A percentile compares a stretch with the other conserved stretches of the same genome.
Evolutionary conservation across 73 alveolate genomes (phyloP).

Genomic region (Paramecium octaurelia): DNA sequence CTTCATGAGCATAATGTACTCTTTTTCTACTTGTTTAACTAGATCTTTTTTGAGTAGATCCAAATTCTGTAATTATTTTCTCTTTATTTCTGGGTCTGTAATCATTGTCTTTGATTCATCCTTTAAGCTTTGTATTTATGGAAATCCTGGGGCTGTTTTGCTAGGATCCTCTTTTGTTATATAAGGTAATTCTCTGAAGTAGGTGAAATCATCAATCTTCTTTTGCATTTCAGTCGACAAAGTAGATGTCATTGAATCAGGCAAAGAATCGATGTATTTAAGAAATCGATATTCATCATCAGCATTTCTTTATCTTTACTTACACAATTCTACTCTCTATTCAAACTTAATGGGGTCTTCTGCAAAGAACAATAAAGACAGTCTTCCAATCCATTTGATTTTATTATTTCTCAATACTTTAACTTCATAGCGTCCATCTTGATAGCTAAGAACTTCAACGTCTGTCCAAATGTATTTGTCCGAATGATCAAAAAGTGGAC

Average conservation of each 20-base stretch:
- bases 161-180: conserved; percentile 29
- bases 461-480: conserved; percentile 55
- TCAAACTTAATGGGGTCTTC: conserved; percentile 57
- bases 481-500: conserved; percentile 28
- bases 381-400: conserved; percentile 36
- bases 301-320: conserved; percentile 59
- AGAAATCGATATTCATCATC: conserved; percentile 58
- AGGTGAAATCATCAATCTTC: conserved; percentile 17
- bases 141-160: conserved; percentile 49
- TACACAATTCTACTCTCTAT: conserved; percentile 59
- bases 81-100: conserved; percentile 24
- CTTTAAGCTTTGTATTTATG: background rate
- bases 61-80: background rate
- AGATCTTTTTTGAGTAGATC: background rate
- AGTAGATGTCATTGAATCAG: background rate
- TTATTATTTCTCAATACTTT: background rate
- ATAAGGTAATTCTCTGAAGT: conserved; percentile 23
- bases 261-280: background rate
- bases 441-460: conserved; percentile 49
- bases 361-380: conserved; percentile 39
- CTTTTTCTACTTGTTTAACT: conserved; percentile 21
- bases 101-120: background rate
- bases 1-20: conserved; percentile 46
- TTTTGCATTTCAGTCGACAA: background rate
- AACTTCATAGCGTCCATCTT: conserved; percentile 30